These are phyloP conservation scores for Fraxinus dipetala DNA, from an alignment of 305 asterid species.

Conservation along the genomic window DNA sequence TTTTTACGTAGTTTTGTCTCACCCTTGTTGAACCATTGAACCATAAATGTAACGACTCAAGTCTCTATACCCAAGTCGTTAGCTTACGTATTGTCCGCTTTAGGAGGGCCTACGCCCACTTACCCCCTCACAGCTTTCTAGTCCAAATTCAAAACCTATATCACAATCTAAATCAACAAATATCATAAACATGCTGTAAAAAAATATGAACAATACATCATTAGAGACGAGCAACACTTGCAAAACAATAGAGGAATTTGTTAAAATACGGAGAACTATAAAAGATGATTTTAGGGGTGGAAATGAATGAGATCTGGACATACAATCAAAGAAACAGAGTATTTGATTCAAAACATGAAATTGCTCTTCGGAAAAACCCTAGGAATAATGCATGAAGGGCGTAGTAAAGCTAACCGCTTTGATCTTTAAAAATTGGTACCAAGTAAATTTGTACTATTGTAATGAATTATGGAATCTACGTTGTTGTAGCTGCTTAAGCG, in stretches of 20 bases:
- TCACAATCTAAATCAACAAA: neutral
- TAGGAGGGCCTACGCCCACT: neutral
- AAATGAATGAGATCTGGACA: constrained; percentile 29
- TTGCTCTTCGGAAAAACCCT: constrained; percentile 12
- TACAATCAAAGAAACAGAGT: constrained; percentile 4
- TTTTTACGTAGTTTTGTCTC: neutral
- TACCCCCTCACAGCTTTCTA: neutral
- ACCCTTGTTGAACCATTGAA: neutral
- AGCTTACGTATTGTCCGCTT: neutral
- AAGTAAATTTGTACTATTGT: constrained; percentile 8
- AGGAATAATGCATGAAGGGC: neutral
- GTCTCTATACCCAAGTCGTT: neutral
- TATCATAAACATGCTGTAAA: neutral
- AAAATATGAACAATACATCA: neutral
- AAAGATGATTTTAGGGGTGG: neutral
- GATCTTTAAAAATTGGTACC: neutral
- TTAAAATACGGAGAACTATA: neutral
- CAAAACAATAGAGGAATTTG: neutral
- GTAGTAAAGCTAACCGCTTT: constrained; percentile 23
- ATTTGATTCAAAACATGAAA: neutral
- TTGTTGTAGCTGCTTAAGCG: constrained; percentile 3
- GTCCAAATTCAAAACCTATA: neutral
- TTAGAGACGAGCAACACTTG: neutral
- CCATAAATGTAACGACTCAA: neutral
- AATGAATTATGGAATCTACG: constrained; percentile 20